phyloP scores from a whole-genome alignment of 2,329 filamentous ascomycete genomes.

The Alternaria ethzedia region DNA sequence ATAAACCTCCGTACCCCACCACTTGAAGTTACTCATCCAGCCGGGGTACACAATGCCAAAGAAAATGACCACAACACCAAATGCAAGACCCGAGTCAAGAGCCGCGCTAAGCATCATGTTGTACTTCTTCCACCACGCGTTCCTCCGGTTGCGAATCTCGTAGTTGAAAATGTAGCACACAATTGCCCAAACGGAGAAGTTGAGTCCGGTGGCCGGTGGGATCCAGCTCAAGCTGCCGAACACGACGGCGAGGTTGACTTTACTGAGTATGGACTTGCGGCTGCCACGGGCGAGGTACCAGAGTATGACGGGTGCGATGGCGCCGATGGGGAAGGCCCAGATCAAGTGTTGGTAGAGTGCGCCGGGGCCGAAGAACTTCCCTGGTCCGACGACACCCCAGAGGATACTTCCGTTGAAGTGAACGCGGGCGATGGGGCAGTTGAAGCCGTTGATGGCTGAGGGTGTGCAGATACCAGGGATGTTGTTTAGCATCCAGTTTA shows the following conservation, averaged over 20 bases:
- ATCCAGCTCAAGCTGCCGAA: slow-evolving; percentile 88
- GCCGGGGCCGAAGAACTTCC: slow-evolving; percentile 78
- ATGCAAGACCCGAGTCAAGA: slow-evolving; percentile 80
- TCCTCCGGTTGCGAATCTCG: slow-evolving; percentile 70
- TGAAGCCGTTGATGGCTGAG: slow-evolving; percentile 83
- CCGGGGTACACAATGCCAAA: slow-evolving; percentile 87
- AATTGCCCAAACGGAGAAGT: slow-evolving; percentile 85
- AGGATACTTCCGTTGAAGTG: slow-evolving; percentile 91
- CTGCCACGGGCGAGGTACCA: slow-evolving; percentile 71
- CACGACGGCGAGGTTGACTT: slow-evolving; percentile 81
- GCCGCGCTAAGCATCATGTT: slow-evolving; percentile 88
- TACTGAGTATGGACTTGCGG: slow-evolving; percentile 69
- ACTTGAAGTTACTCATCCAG: slow-evolving; percentile 73
- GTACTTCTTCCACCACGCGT: slow-evolving; percentile 88
- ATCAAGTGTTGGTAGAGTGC: slow-evolving; percentile 78
- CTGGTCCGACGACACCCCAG: slow-evolving; percentile 86
- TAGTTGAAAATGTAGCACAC: slow-evolving; percentile 88
- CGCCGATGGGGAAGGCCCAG: slow-evolving; percentile 82
- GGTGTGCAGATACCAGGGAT: slow-evolving; percentile 80
- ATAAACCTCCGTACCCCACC: slow-evolving; percentile 90
- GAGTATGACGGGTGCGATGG: slow-evolving; percentile 73
- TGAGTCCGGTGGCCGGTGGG: slow-evolving; percentile 79
- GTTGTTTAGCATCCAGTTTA: slow-evolving; percentile 89
- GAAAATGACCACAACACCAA: slow-evolving; percentile 83
- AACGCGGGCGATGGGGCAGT: slow-evolving; percentile 83